phyloP scores from a whole-genome alignment of 2,329 filamentous ascomycete genomes.

The Beauveria brongniartii region DNA sequence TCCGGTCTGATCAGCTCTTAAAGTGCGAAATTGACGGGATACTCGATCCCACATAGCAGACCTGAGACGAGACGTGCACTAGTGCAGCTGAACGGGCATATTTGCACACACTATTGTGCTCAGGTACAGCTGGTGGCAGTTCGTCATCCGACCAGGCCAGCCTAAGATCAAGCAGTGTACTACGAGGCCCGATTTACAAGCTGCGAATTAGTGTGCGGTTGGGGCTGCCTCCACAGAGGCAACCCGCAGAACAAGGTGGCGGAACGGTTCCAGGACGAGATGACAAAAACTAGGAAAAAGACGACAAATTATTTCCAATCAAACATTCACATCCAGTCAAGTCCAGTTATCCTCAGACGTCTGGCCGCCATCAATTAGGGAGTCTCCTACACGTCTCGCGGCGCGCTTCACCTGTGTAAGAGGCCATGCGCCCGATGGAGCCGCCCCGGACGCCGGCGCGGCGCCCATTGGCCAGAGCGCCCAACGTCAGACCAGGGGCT shows the following conservation, averaged over 20 bases:
- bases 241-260: not conserved
- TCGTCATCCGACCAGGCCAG: not conserved
- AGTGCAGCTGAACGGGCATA: not conserved
- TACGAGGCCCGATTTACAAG: not conserved
- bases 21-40: not conserved
- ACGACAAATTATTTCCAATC: not conserved
- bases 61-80: slow-evolving; percentile 5
- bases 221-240: not conserved
- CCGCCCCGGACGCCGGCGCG: not conserved
- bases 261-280: not conserved
- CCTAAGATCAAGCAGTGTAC: not conserved
- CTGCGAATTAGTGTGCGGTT: not conserved
- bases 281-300: not conserved
- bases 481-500: slow-evolving; percentile 2
- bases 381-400: not conserved
- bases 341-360: slow-evolving; percentile 1
- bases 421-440: not conserved
- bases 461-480: slow-evolving; percentile 1
- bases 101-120: not conserved
- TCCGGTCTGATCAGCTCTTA: not conserved
- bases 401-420: slow-evolving; percentile 10
- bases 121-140: not conserved
- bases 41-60: not conserved
- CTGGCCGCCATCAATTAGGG: not conserved
- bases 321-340: not conserved